A percentile compares a stretch with the other conserved stretches of the same genome.
These are phyloP conservation scores for Phytopythium kandeliae DNA, from an alignment of 352 stramenopile species.

Conservation along the genomic window DNA sequence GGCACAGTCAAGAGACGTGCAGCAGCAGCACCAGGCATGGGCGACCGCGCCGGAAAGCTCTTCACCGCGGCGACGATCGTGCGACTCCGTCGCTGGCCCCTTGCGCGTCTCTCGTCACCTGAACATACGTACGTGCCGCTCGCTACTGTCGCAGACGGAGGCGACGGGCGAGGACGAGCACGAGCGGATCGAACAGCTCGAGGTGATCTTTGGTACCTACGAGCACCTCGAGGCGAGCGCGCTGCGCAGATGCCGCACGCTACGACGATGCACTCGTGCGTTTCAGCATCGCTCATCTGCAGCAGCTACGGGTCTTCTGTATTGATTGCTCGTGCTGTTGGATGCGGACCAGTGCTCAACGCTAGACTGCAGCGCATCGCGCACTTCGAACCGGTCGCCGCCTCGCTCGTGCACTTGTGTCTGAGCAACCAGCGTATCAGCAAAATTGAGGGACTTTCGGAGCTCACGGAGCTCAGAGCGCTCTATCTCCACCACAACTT, in stretches of 20 bases:
- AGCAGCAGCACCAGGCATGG: no score
- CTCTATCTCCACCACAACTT: constrained; percentile 81
- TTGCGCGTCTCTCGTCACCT: not conserved
- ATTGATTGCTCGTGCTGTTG: not conserved
- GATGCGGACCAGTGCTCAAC: constrained; percentile 54
- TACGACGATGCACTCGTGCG: constrained; percentile 50
- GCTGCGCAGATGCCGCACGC: constrained; percentile 39
- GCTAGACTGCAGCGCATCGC: constrained; percentile 49
- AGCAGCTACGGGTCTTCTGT: not conserved
- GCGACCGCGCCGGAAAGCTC: constrained; percentile 13
- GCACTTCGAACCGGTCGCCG: constrained; percentile 40
- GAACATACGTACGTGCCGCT: not conserved
- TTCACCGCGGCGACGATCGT: constrained; percentile 36
- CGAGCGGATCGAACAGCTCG: constrained; percentile 55
- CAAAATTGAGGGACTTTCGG: constrained; percentile 40
- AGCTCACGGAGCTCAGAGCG: constrained; percentile 54
- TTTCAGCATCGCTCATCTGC: no score
- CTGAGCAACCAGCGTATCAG: constrained; percentile 66
- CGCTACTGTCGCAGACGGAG: constrained; percentile 27
- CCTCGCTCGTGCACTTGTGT: constrained; percentile 72
- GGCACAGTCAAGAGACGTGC: no score
- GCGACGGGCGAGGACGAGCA: constrained; percentile 57
- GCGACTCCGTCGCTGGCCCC: constrained; percentile 5
- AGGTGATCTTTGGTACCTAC: constrained; percentile 79
- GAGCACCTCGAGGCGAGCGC: constrained; percentile 34